phyloP scores from a whole-genome alignment of 495 filamentous ascomycete genomes.

The Penicillium simplicissimum region DNA sequence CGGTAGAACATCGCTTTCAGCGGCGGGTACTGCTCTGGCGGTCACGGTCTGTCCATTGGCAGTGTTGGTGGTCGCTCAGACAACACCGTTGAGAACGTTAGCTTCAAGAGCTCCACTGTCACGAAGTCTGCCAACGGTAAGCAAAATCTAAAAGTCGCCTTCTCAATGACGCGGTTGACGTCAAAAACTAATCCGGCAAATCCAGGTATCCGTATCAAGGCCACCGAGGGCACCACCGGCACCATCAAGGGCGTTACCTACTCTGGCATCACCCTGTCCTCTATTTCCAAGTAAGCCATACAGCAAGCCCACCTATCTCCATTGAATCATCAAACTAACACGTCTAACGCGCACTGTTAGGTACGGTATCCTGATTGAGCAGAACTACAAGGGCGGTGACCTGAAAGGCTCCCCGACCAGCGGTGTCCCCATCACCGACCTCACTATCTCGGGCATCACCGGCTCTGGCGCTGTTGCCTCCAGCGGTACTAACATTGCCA shows the following conservation, averaged over 20 bases:
- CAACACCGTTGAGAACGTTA: slow-evolving; percentile 56
- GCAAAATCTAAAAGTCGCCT: not conserved
- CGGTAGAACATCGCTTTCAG: slow-evolving; percentile 48
- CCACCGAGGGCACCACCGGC: slow-evolving; percentile 26
- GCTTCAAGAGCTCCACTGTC: slow-evolving; percentile 48
- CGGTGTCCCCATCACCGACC: slow-evolving; percentile 57
- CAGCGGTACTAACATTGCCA: slow-evolving; percentile 47
- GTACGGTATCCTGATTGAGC: slow-evolving; percentile 64
- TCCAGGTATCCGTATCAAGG: slow-evolving; percentile 34
- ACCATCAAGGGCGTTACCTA: slow-evolving; percentile 28
- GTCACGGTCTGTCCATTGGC: slow-evolving; percentile 63
- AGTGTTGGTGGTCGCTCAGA: slow-evolving; percentile 58
- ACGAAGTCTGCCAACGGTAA: slow-evolving; percentile 50
- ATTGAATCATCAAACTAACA: not conserved
- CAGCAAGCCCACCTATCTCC: not conserved
- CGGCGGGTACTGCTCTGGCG: slow-evolving; percentile 50
- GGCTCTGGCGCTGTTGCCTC: slow-evolving; percentile 42
- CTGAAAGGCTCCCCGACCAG: slow-evolving; percentile 50
- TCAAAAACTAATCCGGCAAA: not conserved
- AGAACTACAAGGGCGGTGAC: slow-evolving; percentile 60
- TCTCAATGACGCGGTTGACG: not conserved
- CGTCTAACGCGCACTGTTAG: slow-evolving; percentile 5
- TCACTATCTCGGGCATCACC: slow-evolving; percentile 48
- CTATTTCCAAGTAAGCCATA: slow-evolving; percentile 22
- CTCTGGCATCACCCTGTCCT: slow-evolving; percentile 25